Percentiles rank a stretch among this genome's conserved stretches.
phyloP scores from a whole-genome alignment of 805 yeast genomes.

The Saccharomycopsis fibuligera region DNA sequence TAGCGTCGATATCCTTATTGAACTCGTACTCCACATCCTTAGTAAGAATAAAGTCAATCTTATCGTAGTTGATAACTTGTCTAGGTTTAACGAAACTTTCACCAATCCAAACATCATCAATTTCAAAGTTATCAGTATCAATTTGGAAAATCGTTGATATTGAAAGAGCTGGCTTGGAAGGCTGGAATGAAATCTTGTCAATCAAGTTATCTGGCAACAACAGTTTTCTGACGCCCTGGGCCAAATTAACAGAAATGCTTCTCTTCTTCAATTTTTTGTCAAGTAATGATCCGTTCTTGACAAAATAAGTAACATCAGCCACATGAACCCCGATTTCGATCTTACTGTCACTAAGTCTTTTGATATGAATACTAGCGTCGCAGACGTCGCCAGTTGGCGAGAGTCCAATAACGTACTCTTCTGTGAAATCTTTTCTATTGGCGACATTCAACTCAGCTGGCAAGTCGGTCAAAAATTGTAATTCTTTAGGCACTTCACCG shows the following conservation, averaged over 20 bases:
- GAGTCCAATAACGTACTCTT: slow-evolving; percentile 60
- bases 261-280: slow-evolving; percentile 90
- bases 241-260: slow-evolving; percentile 81
- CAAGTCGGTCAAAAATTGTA: slow-evolving; percentile 23
- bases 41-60: slow-evolving; percentile 46
- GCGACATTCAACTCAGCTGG: slow-evolving; percentile 25
- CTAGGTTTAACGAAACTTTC: slow-evolving; percentile 66
- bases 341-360: slow-evolving; percentile 47
- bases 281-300: slow-evolving; percentile 66
- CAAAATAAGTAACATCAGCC: slow-evolving; percentile 67
- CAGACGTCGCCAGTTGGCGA: slow-evolving; percentile 50
- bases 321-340: slow-evolving; percentile 84
- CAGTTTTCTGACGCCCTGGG: slow-evolving; percentile 60
- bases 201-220: slow-evolving; percentile 64
- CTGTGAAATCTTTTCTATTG: slow-evolving; percentile 45
- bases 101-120: slow-evolving; percentile 71
- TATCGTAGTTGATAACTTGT: slow-evolving; percentile 45
- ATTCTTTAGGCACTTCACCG: slow-evolving; percentile 29
- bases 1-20: slow-evolving; percentile 18
- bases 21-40: slow-evolving; percentile 21
- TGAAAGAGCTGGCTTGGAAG: slow-evolving; percentile 55
- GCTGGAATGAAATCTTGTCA: slow-evolving; percentile 53
- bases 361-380: slow-evolving; percentile 83
- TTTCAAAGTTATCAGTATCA: slow-evolving; percentile 63
- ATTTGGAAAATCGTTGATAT: slow-evolving; percentile 76